These are phyloP conservation scores for Aspergillus aculeatinus DNA, from an alignment of 2,329 filamentous ascomycete species.

Conservation along the genomic window DNA sequence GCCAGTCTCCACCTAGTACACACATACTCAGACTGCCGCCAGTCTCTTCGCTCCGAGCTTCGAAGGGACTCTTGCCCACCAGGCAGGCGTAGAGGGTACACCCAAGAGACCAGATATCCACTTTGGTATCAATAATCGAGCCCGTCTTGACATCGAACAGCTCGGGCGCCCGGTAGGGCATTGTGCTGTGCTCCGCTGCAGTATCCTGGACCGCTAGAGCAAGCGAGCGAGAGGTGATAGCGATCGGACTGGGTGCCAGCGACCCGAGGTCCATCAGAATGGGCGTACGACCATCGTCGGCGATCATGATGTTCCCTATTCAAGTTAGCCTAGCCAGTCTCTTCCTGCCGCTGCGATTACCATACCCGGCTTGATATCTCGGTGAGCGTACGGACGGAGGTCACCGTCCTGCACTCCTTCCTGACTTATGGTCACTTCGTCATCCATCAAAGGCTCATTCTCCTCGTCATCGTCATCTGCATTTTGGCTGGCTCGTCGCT, in stretches of 20 bases:
- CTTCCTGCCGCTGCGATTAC: constrained; percentile 1
- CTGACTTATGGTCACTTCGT: constrained; percentile 67
- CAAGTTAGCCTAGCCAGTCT: constrained; percentile 1
- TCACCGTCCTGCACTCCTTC: constrained; percentile 68
- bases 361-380: constrained; percentile 94
- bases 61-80: constrained; percentile 94
- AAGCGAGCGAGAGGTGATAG: constrained; percentile 84
- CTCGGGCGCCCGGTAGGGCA: constrained; percentile 97
- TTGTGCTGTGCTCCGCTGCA: constrained; percentile 93
- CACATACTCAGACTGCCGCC: constrained; percentile 91
- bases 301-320: constrained; percentile 92
- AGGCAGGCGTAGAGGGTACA: constrained; percentile 98
- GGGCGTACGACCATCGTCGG: constrained; percentile 80
- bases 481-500: constrained; percentile 45
- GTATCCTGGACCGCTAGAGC: constrained; percentile 91
- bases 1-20: constrained; percentile 90
- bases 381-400: constrained; percentile 80
- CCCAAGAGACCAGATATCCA: constrained; percentile 96
- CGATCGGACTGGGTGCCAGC: constrained; percentile 78
- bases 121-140: constrained; percentile 87
- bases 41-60: constrained; percentile 92
- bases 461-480: constrained; percentile 67
- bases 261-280: constrained; percentile 98
- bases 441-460: constrained; percentile 79
- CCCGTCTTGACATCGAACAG: constrained; percentile 97